A percentile compares a stretch with the other conserved stretches of the same genome.
These are phyloP conservation scores for Diutina neorugosa DNA, from an alignment of 1,139 yeast genomes.

Conservation along the genomic window DNA sequence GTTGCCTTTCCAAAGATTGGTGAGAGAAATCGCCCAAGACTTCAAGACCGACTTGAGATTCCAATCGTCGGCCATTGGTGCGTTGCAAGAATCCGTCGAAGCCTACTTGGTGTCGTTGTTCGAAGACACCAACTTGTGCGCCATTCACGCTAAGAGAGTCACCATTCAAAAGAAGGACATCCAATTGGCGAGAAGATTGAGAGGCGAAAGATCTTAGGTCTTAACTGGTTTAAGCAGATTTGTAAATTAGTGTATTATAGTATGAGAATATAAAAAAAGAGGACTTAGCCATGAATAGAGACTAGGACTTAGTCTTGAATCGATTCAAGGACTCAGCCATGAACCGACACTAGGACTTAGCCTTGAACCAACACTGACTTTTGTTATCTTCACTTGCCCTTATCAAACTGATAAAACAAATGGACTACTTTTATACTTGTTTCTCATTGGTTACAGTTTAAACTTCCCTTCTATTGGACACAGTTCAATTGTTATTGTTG, in stretches of 20 bases:
- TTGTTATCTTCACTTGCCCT: no score
- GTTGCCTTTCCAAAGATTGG: slow-evolving; percentile 97
- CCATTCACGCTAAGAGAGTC: slow-evolving; percentile 98
- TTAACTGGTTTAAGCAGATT: slow-evolving; percentile 2
- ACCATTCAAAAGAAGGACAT: slow-evolving; percentile 99
- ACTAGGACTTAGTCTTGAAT: no score
- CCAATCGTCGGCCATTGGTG: slow-evolving; percentile 98
- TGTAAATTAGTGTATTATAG: slow-evolving; percentile 4
- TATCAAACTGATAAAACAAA: no score
- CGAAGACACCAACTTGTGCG: slow-evolving; percentile 97
- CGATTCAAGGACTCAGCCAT: no score
- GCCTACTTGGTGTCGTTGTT: slow-evolving; percentile 85
- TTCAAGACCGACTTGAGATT: slow-evolving; percentile 97
- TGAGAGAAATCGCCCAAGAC: slow-evolving; percentile 96
- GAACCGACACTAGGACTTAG: no score
- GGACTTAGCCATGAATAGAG: neutral
- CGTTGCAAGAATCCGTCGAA: slow-evolving; percentile 97
- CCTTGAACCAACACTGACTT: no score
- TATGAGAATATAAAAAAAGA: neutral
- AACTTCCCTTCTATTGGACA: no score
- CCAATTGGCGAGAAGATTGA: slow-evolving; percentile 97
- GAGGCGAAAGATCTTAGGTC: slow-evolving; percentile 67
- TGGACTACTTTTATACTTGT: no score
- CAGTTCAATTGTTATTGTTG: no score
- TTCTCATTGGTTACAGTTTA: no score